Evolutionary conservation across 108 stramenopile genomes (phyloP).

Genomic region (Pseudonitzschia pungens): DNA sequence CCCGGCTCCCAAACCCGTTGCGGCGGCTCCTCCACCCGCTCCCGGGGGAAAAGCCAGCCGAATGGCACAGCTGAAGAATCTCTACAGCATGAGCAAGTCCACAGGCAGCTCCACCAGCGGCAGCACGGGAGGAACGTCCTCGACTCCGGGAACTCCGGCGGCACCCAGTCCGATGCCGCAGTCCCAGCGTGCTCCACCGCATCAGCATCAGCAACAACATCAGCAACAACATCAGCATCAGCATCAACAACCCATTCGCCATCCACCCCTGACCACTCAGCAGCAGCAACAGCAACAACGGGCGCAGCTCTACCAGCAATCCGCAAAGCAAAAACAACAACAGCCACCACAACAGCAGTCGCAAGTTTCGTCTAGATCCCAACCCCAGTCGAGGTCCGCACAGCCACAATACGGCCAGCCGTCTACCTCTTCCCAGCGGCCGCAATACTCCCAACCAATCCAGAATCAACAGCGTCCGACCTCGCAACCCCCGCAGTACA

Average conservation of each 20-base stretch:
- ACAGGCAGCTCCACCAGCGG: constrained; percentile 1
- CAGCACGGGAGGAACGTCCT: background rate
- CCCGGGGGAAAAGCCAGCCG: constrained; percentile 15
- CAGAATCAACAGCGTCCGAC: constrained; percentile 7
- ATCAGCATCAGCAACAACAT: constrained; percentile 23
- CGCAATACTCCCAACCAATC: constrained; percentile 27
- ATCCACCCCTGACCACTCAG: background rate
- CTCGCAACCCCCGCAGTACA: background rate
- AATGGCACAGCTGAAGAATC: constrained; percentile 29
- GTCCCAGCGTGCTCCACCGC: constrained; percentile 13
- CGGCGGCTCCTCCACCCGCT: constrained; percentile 28
- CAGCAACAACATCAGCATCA: constrained; percentile 21
- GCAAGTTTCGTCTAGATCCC: constrained; percentile 5
- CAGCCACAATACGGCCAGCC: background rate
- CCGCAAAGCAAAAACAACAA: constrained; percentile 2
- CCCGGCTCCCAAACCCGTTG: constrained; percentile 15
- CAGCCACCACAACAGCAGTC: constrained; percentile 21
- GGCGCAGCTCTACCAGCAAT: background rate
- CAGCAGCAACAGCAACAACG: constrained; percentile 10
- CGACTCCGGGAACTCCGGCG: constrained; percentile 4
- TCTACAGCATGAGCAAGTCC: constrained; percentile 23
- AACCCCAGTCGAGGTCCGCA: constrained; percentile 4
- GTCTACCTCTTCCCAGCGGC: constrained; percentile 7
- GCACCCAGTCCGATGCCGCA: constrained; percentile 7
- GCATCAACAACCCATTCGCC: background rate